phyloP scores from a whole-genome alignment of 495 filamentous ascomycete species.

The Elaphomyces granulatus region DNA sequence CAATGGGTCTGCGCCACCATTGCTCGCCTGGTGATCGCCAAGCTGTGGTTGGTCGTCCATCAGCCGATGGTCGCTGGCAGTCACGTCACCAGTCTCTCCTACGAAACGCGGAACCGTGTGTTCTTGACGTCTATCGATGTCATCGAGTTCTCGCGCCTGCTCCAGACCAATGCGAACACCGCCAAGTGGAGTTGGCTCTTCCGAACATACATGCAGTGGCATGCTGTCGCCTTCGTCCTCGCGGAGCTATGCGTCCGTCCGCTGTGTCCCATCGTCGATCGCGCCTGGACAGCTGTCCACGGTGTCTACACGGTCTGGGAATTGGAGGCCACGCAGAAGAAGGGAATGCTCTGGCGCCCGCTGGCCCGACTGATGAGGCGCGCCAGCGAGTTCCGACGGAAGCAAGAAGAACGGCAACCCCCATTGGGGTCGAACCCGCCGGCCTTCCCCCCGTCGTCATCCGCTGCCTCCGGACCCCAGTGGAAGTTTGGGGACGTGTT shows the following conservation, averaged over 20 bases:
- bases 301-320: slow-evolving; percentile 41
- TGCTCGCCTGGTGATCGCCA: slow-evolving; percentile 51
- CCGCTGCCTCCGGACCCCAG: no score
- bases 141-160: slow-evolving; percentile 53
- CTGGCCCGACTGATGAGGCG: slow-evolving; percentile 57
- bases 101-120: slow-evolving; percentile 52
- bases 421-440: no score
- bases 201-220: slow-evolving; percentile 68
- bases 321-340: slow-evolving; percentile 36
- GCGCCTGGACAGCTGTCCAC: slow-evolving; percentile 68
- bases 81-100: slow-evolving; percentile 24
- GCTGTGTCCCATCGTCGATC: slow-evolving; percentile 52
- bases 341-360: slow-evolving; percentile 58
- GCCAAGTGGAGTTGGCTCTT: slow-evolving; percentile 71
- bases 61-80: slow-evolving; percentile 43
- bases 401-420: slow-evolving; percentile 21
- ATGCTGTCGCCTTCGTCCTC: slow-evolving; percentile 59
- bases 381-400: slow-evolving; percentile 30
- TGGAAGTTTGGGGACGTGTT: no score
- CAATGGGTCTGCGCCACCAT: slow-evolving; percentile 60
- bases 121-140: slow-evolving; percentile 63
- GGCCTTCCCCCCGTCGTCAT: no score
- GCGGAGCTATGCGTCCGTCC: slow-evolving; percentile 65
- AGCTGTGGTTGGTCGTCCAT: slow-evolving; percentile 48
- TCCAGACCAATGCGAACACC: slow-evolving; percentile 45